Base-by-base conservation (phyloP, 2,329 filamentous ascomycete species). In the Pyricularia pennisetigena region DNA sequence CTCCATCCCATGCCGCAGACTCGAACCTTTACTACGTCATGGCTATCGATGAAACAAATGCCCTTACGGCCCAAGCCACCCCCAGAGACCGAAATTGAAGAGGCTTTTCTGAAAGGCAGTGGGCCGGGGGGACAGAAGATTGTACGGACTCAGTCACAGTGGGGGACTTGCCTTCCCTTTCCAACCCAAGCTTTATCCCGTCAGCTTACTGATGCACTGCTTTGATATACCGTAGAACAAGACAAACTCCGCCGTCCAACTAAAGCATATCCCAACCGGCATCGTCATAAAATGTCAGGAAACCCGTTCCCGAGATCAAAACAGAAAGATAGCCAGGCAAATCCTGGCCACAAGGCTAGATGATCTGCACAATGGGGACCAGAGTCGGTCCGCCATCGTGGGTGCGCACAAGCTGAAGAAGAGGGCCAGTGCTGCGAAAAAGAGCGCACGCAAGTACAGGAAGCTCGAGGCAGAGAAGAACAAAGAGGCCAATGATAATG, bases 61-160 rank as follows among this genome's bases (percentile, higher is more conserved):
- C 94, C 94, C 1, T 89, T 93, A 6, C 88, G 93, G 4, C 89
- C 90, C 16, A 86, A 83, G 70, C 84, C 88, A 14, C 86, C 95
- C 24, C 84, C 88, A 14, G 93, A 97, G 72, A 81, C 84, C 23
- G 93, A 97, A 67, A 88, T 98, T 72, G 88, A 90, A 68, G 92
- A 97, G 75, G 85, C 85, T 61, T 98, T 96, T 79, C 84, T 99
- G 70, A 97, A 95, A 77, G 95, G 95, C 73, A 91, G 88, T 73
- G 95, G 95, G 1, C 94, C 95, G 0, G 95, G 95, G 28, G 95
- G 95, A 0, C 95, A 99, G 77, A 97, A 97, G 78, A 98, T 98
- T 80, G 90, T 93, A 79, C 68, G 81, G 76, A 29, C 29, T 68
- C 59, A n/a, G 20, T 35, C 12, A 4, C 41, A 49, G 6, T 32